Conservation (phyloP, 2,329 filamentous ascomycete genomes). For the Dendrostoma leiphaemia region DNA sequence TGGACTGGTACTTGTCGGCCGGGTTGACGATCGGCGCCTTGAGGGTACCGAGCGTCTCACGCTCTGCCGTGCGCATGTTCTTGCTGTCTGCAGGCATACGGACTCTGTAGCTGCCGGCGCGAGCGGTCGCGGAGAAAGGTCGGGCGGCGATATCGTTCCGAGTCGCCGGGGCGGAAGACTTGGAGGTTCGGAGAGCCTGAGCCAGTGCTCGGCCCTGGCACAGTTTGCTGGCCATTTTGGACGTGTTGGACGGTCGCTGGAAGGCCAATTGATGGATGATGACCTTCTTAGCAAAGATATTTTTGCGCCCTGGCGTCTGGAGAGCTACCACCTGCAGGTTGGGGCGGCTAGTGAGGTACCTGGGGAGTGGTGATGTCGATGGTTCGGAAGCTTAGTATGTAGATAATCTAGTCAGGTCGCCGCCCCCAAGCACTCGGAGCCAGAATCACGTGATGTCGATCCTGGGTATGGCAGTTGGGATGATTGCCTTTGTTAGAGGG, state of each 20-base stretch:
- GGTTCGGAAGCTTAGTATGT: conserved; percentile 2
- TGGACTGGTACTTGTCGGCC: conserved; percentile 86
- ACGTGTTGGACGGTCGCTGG: conserved; percentile 27
- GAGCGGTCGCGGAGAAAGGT: conserved; percentile 49
- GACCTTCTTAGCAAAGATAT: conserved; percentile 4
- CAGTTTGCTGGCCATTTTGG: conserved; percentile 59
- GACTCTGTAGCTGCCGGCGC: conserved; percentile 43
- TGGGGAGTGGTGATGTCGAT: conserved; percentile 17
- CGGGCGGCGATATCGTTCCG: conserved; percentile 41
- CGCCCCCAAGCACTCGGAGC: too few species aligned
- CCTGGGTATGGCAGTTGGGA: too few species aligned
- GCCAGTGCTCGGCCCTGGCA: conserved; percentile 55
- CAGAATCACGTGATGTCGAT: conserved; percentile 4
- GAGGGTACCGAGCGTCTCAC: conserved; percentile 60
- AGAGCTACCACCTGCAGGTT: background rate
- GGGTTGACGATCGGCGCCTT: conserved; percentile 84
- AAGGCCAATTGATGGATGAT: conserved; percentile 42
- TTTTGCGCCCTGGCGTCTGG: background rate
- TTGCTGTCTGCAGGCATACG: conserved; percentile 58
- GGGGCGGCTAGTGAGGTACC: background rate
- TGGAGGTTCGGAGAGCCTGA: conserved; percentile 54
- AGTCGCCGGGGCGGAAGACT: conserved; percentile 38
- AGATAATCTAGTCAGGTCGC: background rate
- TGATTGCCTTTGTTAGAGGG: too few species aligned
- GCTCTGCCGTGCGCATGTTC: conserved; percentile 66